A percentile compares a stretch with the other conserved stretches of the same genome.
Evolutionary conservation across 441 rosid genomes (phyloP).

Genomic region (Isatis lusitanica): DNA sequence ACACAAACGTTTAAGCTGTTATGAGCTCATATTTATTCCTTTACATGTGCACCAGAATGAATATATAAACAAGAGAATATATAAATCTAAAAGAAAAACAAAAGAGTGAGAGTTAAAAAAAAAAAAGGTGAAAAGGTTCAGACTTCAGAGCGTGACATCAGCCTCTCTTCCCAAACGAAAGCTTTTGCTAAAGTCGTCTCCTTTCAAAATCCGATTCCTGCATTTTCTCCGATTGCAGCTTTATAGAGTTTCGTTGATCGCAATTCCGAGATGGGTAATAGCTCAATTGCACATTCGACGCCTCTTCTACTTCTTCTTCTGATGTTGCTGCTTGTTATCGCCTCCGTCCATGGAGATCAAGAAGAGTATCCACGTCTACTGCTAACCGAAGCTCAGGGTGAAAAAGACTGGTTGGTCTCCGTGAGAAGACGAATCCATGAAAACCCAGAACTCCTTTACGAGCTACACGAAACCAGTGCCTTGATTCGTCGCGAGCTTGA

Average conservation of each 20-base stretch:
- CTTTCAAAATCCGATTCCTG: not conserved
- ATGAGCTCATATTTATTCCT: not conserved
- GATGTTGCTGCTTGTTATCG: conserved; percentile 11
- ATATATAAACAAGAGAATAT: too few relatives aligned
- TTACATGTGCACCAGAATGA: too few relatives aligned
- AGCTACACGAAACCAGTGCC: conserved; percentile 75
- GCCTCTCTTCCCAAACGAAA: not conserved
- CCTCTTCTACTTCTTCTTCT: conserved; percentile 15
- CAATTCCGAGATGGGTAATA: not conserved
- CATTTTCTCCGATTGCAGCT: not conserved
- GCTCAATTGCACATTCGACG: not conserved
- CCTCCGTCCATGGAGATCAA: conserved; percentile 37
- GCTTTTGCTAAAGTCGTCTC: not conserved
- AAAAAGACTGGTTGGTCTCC: conserved; percentile 61
- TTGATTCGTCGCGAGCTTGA: conserved; percentile 66
- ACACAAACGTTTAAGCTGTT: not conserved
- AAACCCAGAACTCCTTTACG: conserved; percentile 71
- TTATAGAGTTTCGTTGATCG: not conserved
- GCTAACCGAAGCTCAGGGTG: conserved; percentile 44
- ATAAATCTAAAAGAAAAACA: too few relatives aligned
- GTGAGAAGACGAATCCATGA: conserved; percentile 79
- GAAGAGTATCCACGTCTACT: conserved; percentile 34
- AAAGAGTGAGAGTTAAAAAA: too few relatives aligned
- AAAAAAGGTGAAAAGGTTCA: too few relatives aligned
- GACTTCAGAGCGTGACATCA: not conserved